Evolutionary conservation across 441 rosid genomes (phyloP), one percentile per base, ranked within the genome.

Genomic region (Erodium chrysanthum): DNA sequence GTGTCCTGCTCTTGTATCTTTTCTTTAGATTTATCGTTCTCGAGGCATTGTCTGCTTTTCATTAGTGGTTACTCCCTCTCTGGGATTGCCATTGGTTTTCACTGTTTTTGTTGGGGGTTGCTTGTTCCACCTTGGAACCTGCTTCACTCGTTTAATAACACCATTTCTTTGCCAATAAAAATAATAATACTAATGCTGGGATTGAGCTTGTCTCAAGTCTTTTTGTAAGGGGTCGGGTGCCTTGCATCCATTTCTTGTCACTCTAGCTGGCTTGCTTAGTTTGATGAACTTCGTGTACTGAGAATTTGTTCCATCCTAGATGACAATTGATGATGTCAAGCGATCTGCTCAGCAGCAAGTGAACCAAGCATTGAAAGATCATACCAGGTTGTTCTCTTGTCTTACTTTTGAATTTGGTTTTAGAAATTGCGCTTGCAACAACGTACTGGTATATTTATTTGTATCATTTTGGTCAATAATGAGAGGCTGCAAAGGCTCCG

Each of bases 321-420:
- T 88, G 92, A 95, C 99, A 48, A 90, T 92, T 80, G 92, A 95
- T 84, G 99, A 77, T 78, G 97, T 92, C 31, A 92, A 84, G 86
- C 98, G 98, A 67, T 86, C 88, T 82, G 99, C 99, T 74, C 99
- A 90, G 77, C 86, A 92, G 74, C 97, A 90, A 80, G 91, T 95
- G 79, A 85, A 81, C 80, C 88, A 78, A 77, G 99, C 98, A 33
- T 77, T 95, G 82, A 95, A 88, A 83, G 89, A 95, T 86, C 96
- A 89, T 65, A 70, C 93, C 68, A 89, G 99, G 99, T 95, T 68
- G 70, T 68, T 61, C 74, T 14, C n/a, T 69, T 52, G 66, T 71
- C 40, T 66, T 52, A 25, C 20, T 23, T 66, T 23, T 59, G 66
- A 12, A n/a, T 15, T 56, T 58, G 7, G 61, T 52, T 61, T 17